Evolutionary conservation across 1,139 yeast species (phyloP).

Genomic region (Debaryomyces psychrophilus): DNA sequence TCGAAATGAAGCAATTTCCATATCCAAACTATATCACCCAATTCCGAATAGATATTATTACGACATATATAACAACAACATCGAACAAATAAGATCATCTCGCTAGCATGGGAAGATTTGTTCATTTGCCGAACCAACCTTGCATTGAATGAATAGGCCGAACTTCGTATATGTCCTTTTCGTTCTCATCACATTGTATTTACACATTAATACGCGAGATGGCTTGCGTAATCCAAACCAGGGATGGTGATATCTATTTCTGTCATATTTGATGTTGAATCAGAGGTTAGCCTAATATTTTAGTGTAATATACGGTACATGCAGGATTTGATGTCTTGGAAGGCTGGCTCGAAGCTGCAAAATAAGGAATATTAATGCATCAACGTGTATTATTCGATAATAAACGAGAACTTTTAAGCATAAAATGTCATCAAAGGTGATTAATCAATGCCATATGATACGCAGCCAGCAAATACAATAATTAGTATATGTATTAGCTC

Average conservation of each 20-base stretch:
- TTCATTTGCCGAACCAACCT: not conserved
- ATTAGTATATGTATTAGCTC: not conserved
- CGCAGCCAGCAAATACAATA: slow-evolving; percentile 2
- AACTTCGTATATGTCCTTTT: not conserved
- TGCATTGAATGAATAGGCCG: not conserved
- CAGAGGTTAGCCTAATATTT: not conserved
- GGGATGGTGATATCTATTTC: not conserved
- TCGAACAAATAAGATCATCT: not conserved
- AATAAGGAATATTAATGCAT: not conserved
- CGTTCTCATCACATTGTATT: not conserved
- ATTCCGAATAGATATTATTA: too few species aligned
- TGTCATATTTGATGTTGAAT: not conserved
- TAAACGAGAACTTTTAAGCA: not conserved
- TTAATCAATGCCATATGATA: not conserved
- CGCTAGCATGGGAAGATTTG: not conserved
- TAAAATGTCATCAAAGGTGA: not conserved
- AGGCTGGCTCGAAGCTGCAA: slow-evolving; percentile 9
- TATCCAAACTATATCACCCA: too few species aligned
- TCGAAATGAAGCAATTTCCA: too few species aligned
- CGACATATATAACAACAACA: too few species aligned
- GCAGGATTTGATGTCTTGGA: not conserved
- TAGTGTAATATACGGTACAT: not conserved
- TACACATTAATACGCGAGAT: not conserved
- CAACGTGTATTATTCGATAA: not conserved
- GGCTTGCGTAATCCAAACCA: not conserved